Evolutionary conservation across 495 filamentous ascomycete species (phyloP).

Genomic region (Daldinia caldariorum): DNA sequence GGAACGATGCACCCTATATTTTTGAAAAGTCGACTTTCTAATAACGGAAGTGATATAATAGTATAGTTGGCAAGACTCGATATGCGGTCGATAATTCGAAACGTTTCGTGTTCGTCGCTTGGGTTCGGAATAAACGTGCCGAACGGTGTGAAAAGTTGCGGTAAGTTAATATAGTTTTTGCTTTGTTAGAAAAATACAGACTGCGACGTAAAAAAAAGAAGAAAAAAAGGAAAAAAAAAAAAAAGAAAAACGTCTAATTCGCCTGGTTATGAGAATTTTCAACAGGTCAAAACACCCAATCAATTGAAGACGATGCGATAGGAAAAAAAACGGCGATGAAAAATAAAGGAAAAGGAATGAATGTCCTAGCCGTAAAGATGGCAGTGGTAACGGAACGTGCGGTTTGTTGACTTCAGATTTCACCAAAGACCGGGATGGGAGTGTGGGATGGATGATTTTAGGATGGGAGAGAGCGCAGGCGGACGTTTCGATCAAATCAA

Average conservation of each 20-base stretch:
- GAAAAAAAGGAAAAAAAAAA: no score
- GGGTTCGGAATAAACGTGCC: slow-evolving; percentile 29
- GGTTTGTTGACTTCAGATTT: slow-evolving; percentile 9
- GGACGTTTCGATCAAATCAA: slow-evolving; percentile 33
- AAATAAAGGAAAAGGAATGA: slow-evolving; percentile 7
- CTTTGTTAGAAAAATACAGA: slow-evolving; percentile 24
- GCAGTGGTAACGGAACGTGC: not conserved
- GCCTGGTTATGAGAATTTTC: slow-evolving; percentile 15
- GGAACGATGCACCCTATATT: not conserved
- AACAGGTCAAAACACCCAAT: slow-evolving; percentile 35
- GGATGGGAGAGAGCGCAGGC: slow-evolving; percentile 13
- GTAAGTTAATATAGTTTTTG: slow-evolving; percentile 56
- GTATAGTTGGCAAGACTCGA: slow-evolving; percentile 15
- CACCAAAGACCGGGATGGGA: slow-evolving; percentile 14
- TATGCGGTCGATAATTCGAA: slow-evolving; percentile 26
- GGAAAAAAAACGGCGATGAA: slow-evolving; percentile 13
- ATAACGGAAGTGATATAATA: slow-evolving; percentile 8
- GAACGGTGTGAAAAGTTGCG: slow-evolving; percentile 57
- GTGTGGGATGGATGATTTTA: slow-evolving; percentile 22
- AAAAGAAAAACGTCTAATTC: not conserved
- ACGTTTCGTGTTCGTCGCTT: slow-evolving; percentile 22
- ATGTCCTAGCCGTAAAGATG: not conserved
- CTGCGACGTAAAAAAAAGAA: not conserved
- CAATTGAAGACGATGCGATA: slow-evolving; percentile 26
- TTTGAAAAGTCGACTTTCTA: not conserved